Conservation (phyloP, 139 green algal species). For the Yamagishiella unicocca region DNA sequence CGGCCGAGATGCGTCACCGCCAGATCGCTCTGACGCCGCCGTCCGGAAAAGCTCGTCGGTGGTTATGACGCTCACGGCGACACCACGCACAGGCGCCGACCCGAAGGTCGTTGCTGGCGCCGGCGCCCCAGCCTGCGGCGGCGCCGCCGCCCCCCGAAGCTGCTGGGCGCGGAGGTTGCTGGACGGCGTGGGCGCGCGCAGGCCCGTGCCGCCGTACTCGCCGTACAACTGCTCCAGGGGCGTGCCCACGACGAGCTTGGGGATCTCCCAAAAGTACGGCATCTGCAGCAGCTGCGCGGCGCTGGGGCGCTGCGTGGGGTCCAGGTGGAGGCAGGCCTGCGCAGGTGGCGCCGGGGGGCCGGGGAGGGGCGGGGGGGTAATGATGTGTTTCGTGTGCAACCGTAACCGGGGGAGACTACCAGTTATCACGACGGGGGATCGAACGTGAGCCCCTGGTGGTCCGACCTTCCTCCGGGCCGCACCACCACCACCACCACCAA, state of each 20-base stretch:
- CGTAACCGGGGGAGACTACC: too few relatives aligned
- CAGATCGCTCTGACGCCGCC: too few relatives aligned
- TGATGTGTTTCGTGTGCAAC: too few relatives aligned
- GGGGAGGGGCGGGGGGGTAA: neutral
- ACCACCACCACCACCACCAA: neutral
- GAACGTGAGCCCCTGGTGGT: neutral
- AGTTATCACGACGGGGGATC: too few relatives aligned
- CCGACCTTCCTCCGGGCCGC: neutral
- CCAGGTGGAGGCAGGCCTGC: neutral
- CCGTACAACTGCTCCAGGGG: constrained; percentile 17
- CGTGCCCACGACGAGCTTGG: neutral
- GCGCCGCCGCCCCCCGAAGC: neutral
- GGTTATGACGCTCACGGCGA: neutral
- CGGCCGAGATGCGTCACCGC: neutral
- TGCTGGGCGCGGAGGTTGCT: neutral
- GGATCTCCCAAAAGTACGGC: constrained; percentile 19
- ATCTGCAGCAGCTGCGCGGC: constrained; percentile 3
- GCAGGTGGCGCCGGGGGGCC: neutral
- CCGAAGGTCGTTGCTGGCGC: too few relatives aligned
- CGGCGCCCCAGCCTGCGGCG: neutral
- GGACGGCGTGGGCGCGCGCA: neutral
- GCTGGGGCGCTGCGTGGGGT: neutral
- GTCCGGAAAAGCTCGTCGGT: constrained; percentile 1
- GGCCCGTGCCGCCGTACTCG: neutral
- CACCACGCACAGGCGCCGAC: too few relatives aligned